Percentiles rank a stretch among this genome's conserved stretches.
Evolutionary conservation across 1,139 yeast species (phyloP).

Genomic region (Chernovozyma aurita): DNA sequence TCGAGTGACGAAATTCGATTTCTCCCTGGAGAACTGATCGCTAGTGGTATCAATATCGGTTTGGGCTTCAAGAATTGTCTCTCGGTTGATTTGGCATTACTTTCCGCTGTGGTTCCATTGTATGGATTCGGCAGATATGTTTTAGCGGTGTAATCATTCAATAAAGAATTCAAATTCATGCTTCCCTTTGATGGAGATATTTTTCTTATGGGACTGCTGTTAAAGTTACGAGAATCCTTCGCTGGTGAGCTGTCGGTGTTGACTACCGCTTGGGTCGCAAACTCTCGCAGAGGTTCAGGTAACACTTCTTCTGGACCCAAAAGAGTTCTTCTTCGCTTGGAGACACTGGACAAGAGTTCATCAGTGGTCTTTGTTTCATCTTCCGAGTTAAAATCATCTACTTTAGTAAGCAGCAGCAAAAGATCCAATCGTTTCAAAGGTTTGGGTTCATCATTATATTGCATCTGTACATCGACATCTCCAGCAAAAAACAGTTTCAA

Average conservation of each 20-base stretch:
- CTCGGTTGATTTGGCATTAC: background rate
- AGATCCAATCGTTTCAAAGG: background rate
- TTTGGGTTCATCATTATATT: background rate
- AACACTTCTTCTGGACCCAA: conserved; percentile 27
- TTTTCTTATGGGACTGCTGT: conserved; percentile 18
- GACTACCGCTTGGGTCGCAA: background rate
- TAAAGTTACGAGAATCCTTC: background rate
- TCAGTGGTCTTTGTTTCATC: conserved; percentile 7
- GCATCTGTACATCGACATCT: background rate
- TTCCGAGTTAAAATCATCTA: background rate
- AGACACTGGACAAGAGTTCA: conserved; percentile 11
- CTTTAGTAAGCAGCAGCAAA: conserved; percentile 4
- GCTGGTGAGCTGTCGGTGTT: background rate
- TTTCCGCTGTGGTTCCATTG: background rate
- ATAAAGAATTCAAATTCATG: conserved; percentile 32
- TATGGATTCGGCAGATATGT: background rate
- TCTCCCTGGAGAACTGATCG: conserved; percentile 19
- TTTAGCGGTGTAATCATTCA: conserved; percentile 16
- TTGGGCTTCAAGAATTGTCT: conserved; percentile 21
- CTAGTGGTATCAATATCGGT: conserved; percentile 7
- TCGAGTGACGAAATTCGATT: conserved; percentile 28
- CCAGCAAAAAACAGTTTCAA: background rate
- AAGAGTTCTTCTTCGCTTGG: conserved; percentile 32
- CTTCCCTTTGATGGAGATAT: conserved; percentile 41
- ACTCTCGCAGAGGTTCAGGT: conserved; percentile 1